These are phyloP conservation scores for Striga hermonthica DNA, from an alignment of 305 asterid species.

Conservation along the genomic window DNA sequence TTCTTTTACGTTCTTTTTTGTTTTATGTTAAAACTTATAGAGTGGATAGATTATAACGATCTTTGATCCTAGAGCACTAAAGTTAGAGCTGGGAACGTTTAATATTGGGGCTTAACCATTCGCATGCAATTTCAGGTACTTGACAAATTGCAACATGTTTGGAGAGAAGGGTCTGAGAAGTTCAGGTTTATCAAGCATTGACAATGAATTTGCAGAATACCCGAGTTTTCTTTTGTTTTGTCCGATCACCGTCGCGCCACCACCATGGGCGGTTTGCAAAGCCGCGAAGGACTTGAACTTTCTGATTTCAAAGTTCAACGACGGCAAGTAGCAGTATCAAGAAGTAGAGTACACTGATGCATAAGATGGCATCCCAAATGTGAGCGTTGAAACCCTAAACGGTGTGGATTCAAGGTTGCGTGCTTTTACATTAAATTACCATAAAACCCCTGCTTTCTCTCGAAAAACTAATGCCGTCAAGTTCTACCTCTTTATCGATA, in stretches of 20 bases:
- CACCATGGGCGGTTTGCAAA: conserved; percentile 80
- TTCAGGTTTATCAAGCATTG: no score
- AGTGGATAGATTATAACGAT: no score
- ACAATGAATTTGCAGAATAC: no score
- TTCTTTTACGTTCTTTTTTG: no score
- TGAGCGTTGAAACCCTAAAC: conserved; percentile 49
- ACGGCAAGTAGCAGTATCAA: conserved; percentile 43
- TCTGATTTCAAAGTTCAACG: conserved; percentile 75
- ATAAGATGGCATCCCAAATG: conserved; percentile 40
- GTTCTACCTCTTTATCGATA: conserved; percentile 76
- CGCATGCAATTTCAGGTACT: no score
- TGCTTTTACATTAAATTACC: conserved; percentile 68
- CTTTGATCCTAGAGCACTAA: no score
- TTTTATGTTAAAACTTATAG: no score
- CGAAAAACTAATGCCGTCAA: conserved; percentile 47
- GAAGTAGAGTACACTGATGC: conserved; percentile 51
- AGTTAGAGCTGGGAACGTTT: no score
- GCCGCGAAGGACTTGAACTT: conserved; percentile 92
- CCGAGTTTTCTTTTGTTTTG: no score
- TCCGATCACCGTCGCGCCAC: conserved; percentile 9
- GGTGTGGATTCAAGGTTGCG: conserved; percentile 65
- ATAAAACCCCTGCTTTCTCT: conserved; percentile 34
- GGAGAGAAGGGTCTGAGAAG: no score
- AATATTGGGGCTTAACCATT: no score
- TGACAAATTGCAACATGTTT: no score